These are phyloP conservation scores for Rhodofomes roseus DNA, from an alignment of 1,284 basidiomycete species.

Conservation along the genomic window DNA sequence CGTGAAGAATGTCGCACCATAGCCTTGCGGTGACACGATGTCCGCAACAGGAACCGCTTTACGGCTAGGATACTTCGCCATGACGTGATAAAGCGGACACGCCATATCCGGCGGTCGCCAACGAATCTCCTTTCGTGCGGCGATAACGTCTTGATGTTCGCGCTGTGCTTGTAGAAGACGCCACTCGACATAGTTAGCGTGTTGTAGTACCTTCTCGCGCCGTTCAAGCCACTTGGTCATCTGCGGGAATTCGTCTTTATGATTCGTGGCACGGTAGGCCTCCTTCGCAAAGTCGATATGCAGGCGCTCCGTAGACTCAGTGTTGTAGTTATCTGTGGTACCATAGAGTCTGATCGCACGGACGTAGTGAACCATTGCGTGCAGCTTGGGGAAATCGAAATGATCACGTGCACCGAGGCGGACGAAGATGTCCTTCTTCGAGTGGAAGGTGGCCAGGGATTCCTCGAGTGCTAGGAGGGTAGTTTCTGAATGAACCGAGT, in stretches of 20 bases:
- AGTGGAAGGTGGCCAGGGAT: slow-evolving; percentile 24
- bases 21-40: background rate
- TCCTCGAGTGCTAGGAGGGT: slow-evolving; percentile 18
- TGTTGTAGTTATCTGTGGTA: slow-evolving; percentile 24
- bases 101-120: background rate
- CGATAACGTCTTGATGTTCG: background rate
- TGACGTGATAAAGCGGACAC: background rate
- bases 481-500: slow-evolving; percentile 13
- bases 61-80: background rate
- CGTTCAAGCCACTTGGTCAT: slow-evolving; percentile 33
- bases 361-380: slow-evolving; percentile 22
- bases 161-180: background rate
- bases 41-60: background rate
- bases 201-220: slow-evolving; percentile 7
- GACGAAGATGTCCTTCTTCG: slow-evolving; percentile 23
- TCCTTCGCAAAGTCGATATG: slow-evolving; percentile 29
- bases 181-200: slow-evolving; percentile 1
- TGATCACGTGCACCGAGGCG: slow-evolving; percentile 17
- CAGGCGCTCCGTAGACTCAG: slow-evolving; percentile 23
- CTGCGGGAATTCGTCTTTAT: slow-evolving; percentile 28
- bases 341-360: slow-evolving; percentile 17
- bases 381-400: slow-evolving; percentile 29
- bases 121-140: background rate
- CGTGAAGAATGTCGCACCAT: slow-evolving; percentile 20
- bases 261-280: slow-evolving; percentile 29